Evolutionary conservation across 768 basidiomycete genomes (phyloP).

Genomic region (Neoboletus subvelutipes): DNA sequence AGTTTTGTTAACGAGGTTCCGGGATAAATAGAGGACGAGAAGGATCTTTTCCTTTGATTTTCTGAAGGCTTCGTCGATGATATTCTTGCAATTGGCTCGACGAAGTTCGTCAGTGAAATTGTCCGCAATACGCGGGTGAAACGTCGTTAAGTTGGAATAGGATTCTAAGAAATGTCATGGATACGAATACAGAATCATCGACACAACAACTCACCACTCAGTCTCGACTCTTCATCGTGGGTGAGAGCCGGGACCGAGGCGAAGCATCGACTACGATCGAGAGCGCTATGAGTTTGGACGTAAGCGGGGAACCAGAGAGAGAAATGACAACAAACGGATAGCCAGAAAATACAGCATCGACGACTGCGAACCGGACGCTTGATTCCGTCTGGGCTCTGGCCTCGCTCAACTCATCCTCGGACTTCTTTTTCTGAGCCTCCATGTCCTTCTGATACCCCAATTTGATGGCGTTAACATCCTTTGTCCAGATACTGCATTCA

Average conservation of each 20-base stretch:
- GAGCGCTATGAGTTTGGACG: constrained; percentile 6
- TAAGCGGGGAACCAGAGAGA: neutral
- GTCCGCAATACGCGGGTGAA: constrained; percentile 22
- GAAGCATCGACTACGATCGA: constrained; percentile 21
- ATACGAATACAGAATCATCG: neutral
- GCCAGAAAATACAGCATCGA: constrained; percentile 28
- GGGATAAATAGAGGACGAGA: constrained; percentile 18
- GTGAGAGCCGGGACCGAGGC: constrained; percentile 12
- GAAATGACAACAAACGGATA: constrained; percentile 19
- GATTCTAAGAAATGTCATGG: constrained; percentile 7
- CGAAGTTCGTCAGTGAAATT: constrained; percentile 20
- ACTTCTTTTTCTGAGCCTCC: constrained; percentile 10
- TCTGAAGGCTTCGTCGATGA: constrained; percentile 21
- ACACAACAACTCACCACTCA: constrained; percentile 9
- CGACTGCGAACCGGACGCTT: constrained; percentile 23
- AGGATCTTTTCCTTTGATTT: constrained; percentile 25
- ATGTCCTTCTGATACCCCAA: neutral
- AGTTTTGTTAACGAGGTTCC: constrained; percentile 10
- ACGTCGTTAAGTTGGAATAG: constrained; percentile 14
- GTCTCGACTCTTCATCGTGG: constrained; percentile 12
- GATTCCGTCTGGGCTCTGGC: constrained; percentile 17
- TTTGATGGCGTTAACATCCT: constrained; percentile 13
- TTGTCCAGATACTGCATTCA: constrained; percentile 25
- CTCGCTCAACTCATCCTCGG: constrained; percentile 10
- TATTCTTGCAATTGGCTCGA: constrained; percentile 11